Conservation (phyloP, 495 filamentous ascomycete species). For the Penicillium pancosmium region DNA sequence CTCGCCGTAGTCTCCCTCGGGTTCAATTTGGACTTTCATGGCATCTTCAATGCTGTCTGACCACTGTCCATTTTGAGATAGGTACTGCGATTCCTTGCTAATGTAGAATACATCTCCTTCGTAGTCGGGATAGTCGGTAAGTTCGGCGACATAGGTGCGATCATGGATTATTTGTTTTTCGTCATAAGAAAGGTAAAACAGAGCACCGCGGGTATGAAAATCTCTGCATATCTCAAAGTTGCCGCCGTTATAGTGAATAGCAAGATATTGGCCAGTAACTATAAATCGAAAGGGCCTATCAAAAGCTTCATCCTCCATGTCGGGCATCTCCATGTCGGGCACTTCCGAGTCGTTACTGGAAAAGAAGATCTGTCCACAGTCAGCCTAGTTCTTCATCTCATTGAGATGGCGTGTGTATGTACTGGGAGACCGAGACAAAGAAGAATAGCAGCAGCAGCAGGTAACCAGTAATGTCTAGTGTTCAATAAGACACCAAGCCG, state of each 20-base stretch:
- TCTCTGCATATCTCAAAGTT: constrained; percentile 8
- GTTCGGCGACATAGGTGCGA: constrained; percentile 7
- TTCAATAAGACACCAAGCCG: not conserved
- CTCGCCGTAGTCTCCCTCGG: not conserved
- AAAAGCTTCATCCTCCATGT: constrained; percentile 14
- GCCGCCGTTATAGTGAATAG: constrained; percentile 9
- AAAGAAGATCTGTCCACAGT: not conserved
- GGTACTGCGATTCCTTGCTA: not conserved
- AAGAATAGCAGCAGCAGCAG: not conserved
- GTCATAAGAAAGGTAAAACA: constrained; percentile 17
- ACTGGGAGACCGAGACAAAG: not conserved
- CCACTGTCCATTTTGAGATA: constrained; percentile 6
- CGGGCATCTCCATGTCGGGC: no score
- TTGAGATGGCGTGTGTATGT: not conserved
- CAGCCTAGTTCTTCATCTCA: not conserved
- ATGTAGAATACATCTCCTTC: constrained; percentile 12
- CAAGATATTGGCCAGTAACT: constrained; percentile 12
- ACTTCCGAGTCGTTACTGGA: not conserved
- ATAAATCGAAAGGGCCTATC: constrained; percentile 10
- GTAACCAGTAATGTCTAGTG: not conserved
- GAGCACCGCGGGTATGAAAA: constrained; percentile 6
- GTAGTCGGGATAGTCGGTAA: constrained; percentile 3
- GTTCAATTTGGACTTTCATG: constrained; percentile 11
- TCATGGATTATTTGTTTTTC: constrained; percentile 14
- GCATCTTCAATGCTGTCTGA: constrained; percentile 10